Conservation (phyloP, 768 basidiomycete species). For the Suillus hirtellus region DNA sequence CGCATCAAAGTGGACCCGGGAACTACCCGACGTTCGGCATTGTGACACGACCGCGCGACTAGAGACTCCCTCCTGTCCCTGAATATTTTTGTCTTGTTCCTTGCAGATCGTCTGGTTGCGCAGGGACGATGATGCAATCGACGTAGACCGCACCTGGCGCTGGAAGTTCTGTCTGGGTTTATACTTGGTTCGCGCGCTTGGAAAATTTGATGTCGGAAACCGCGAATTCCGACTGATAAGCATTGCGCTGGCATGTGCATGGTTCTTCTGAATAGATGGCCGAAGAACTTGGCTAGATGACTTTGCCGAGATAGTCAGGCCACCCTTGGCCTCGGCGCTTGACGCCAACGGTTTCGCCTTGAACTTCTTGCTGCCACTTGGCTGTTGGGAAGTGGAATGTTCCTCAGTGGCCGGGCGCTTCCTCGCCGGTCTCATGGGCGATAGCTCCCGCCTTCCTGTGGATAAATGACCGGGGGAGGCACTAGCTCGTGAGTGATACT, state of each 20-base stretch:
- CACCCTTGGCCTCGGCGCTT: constrained; percentile 12
- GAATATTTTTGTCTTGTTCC: constrained; percentile 18
- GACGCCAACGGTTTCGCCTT: constrained; percentile 27
- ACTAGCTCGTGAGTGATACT: constrained; percentile 16
- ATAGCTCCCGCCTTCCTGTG: constrained; percentile 26
- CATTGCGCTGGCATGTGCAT: constrained; percentile 6
- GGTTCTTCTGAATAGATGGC: constrained; percentile 16
- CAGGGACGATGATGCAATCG: constrained; percentile 16
- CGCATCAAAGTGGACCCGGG: constrained; percentile 8
- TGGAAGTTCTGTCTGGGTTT: constrained; percentile 20
- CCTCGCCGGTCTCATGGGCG: constrained; percentile 43
- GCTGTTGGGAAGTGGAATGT: constrained; percentile 22
- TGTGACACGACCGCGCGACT: neutral
- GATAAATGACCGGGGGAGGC: constrained; percentile 15
- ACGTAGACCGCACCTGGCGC: constrained; percentile 15
- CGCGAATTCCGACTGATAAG: constrained; percentile 12
- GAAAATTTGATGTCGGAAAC: constrained; percentile 18
- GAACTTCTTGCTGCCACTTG: constrained; percentile 27
- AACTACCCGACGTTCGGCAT: constrained; percentile 12
- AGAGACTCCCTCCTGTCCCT: constrained; percentile 11
- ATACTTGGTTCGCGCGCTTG: constrained; percentile 33
- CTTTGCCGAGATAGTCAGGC: constrained; percentile 22
- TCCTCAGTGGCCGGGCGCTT: constrained; percentile 47
- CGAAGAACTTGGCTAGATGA: constrained; percentile 9
- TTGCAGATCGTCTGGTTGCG: constrained; percentile 15